phyloP scores from a whole-genome alignment of 1,284 basidiomycete genomes.

The Wallemia hederae region DNA sequence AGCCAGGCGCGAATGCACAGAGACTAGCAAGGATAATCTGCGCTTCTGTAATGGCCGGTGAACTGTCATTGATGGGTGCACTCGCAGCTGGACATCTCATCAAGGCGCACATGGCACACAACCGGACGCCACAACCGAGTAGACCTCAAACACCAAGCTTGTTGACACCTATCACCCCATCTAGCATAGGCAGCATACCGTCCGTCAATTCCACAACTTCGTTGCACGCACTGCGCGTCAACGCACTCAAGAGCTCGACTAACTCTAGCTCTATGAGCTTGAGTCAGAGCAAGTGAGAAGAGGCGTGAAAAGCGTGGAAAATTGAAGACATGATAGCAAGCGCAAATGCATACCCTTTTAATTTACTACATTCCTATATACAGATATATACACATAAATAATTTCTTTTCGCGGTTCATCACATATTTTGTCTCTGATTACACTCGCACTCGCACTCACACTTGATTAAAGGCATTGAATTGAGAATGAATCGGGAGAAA shows the following conservation, averaged over 20 bases:
- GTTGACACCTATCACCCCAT: background rate
- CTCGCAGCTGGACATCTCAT: conserved; percentile 76
- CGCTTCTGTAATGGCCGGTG: conserved; percentile 77
- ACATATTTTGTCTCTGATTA: too few relatives aligned
- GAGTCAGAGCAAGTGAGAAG: too few relatives aligned
- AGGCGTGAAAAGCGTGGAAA: too few relatives aligned
- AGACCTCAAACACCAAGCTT: background rate
- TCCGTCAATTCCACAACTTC: background rate
- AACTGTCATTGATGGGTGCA: conserved; percentile 60
- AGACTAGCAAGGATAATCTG: conserved; percentile 60
- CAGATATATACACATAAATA: background rate
- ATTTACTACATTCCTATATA: too few relatives aligned
- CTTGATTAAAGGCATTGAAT: too few relatives aligned
- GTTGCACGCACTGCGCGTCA: background rate
- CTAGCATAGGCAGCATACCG: background rate
- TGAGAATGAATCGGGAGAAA: too few relatives aligned
- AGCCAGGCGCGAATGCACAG: conserved; percentile 62
- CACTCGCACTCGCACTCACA: too few relatives aligned
- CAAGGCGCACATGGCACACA: conserved; percentile 36
- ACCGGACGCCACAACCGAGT: background rate
- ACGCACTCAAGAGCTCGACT: background rate
- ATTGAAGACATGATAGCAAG: too few relatives aligned
- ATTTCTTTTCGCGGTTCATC: background rate
- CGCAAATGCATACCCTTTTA: too few relatives aligned
- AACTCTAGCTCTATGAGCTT: too few relatives aligned